Evolutionary conservation across 2,329 filamentous ascomycete genomes (phyloP).

Genomic region (Pestalotiopsis sp.): DNA sequence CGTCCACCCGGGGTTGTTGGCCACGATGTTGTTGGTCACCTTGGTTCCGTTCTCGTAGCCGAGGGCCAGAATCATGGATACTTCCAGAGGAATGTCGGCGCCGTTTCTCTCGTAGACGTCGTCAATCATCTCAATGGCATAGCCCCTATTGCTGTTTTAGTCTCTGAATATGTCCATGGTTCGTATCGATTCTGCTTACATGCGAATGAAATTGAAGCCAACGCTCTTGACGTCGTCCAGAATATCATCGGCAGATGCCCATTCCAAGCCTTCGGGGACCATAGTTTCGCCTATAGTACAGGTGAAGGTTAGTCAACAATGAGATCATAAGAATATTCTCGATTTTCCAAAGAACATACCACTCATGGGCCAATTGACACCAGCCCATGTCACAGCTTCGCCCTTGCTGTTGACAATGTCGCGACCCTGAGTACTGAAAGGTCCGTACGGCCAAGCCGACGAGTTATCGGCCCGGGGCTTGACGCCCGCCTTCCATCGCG

Average conservation of each 20-base stretch:
- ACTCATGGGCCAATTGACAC: constrained; percentile 39
- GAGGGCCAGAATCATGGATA: constrained; percentile 39
- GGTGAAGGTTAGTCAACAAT: too few relatives aligned
- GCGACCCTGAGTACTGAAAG: constrained; percentile 38
- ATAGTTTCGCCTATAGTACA: constrained; percentile 45
- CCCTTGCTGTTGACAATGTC: constrained; percentile 39
- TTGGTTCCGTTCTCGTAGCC: constrained; percentile 50
- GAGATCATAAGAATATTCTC: background rate
- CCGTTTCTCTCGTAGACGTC: constrained; percentile 41
- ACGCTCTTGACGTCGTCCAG: constrained; percentile 49
- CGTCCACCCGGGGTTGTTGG: constrained; percentile 51
- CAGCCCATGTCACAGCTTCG: constrained; percentile 37
- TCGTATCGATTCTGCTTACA: constrained; percentile 38
- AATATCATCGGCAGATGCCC: constrained; percentile 50
- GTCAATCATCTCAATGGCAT: constrained; percentile 59
- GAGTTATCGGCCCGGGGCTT: background rate
- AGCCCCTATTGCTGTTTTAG: constrained; percentile 36
- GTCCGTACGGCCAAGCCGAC: constrained; percentile 36
- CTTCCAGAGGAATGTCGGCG: constrained; percentile 38
- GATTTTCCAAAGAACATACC: constrained; percentile 23
- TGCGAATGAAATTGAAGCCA: constrained; percentile 57
- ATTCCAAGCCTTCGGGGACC: constrained; percentile 58
- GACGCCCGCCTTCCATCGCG: background rate
- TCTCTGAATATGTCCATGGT: background rate
- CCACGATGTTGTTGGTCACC: constrained; percentile 46